Evolutionary conservation across 2,329 filamentous ascomycete species (phyloP), one percentile per base, ranked within the genome.

Genomic region (Basipetospora chlamydospora): DNA sequence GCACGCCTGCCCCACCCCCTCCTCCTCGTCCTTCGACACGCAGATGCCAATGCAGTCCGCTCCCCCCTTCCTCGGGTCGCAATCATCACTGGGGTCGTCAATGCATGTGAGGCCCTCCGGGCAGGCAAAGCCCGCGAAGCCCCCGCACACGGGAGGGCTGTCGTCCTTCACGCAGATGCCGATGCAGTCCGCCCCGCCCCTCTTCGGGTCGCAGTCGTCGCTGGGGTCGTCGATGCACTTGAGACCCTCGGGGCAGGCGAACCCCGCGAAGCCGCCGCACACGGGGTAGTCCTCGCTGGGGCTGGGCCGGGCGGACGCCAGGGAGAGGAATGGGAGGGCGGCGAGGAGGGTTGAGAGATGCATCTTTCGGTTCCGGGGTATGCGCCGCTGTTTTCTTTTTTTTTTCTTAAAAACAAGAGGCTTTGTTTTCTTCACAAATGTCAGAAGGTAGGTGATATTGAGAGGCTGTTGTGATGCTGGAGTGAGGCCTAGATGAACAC

Each of bases 271-370:
- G 4, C 32, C 32, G 12, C 32, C 32, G 32, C 32, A 34, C 32
- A 34, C n/a, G n/a, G n/a, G 35, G 37, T 59, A 60, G 12, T 41
- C 12, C 39, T 28, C 26, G 28, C 28, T 17, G 28, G 6, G 16
- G 13, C 4, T 31, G 30, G 30, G 11, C 18, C n/a, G n/a, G 30
- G 30, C 30, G 30, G 30, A 12, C 3, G 30, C 30, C 11, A 33
- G 17, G 9, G 30, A 17, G 30, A 15, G 9, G 30, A 23, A 37
- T 5, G 31, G 18, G 12, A 50, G 40, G 26, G 50, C 50, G 8
- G 46, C 31, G 1, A 51, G 17, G 6, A 53, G 34, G 3, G 35
- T 33, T 17, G 26, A 3, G 26, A 15, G 16, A 28, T 13, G n/a
- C 33, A 8, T 46, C 39, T 25, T 45, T 43, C 37, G 52, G 46